Conservation (phyloP, 108 stramenopile genomes). For the Conticribra weissflogii region DNA sequence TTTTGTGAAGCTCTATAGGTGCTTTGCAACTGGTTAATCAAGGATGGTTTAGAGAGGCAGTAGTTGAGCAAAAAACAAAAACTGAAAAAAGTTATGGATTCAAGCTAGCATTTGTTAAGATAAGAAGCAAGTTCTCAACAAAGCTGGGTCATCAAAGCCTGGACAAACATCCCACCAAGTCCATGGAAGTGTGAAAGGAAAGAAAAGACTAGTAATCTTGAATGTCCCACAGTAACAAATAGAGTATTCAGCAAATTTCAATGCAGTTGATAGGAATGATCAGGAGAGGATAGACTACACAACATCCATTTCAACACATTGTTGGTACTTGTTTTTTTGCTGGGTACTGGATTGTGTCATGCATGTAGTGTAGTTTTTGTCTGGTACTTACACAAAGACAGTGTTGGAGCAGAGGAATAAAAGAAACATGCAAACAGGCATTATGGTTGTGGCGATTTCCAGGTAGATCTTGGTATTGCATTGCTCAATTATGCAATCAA, state of each 20-base stretch:
- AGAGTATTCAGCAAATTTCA: background rate
- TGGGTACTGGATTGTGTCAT: background rate
- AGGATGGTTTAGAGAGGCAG: constrained; percentile 25
- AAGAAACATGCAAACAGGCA: background rate
- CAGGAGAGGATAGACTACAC: background rate
- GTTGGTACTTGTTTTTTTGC: background rate
- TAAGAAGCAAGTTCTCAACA: constrained; percentile 20
- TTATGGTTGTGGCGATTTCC: constrained; percentile 5
- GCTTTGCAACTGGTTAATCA: background rate
- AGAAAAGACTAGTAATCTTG: background rate
- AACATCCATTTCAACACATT: background rate
- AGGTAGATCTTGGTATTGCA: constrained; percentile 18
- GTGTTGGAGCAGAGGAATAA: background rate
- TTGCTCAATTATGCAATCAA: constrained; percentile 23
- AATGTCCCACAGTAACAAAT: background rate
- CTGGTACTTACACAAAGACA: background rate
- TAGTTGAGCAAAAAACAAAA: constrained; percentile 1
- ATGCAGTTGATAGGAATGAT: background rate
- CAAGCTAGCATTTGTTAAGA: constrained; percentile 16
- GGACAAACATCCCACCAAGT: constrained; percentile 9
- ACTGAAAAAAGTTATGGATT: constrained; percentile 12
- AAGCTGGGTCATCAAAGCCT: constrained; percentile 9
- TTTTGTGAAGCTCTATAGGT: constrained; percentile 23
- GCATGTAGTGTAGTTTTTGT: background rate
- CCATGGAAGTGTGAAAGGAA: background rate